phyloP scores from a whole-genome alignment of 805 yeast genomes.

The Blastobotrys peoriensis region DNA sequence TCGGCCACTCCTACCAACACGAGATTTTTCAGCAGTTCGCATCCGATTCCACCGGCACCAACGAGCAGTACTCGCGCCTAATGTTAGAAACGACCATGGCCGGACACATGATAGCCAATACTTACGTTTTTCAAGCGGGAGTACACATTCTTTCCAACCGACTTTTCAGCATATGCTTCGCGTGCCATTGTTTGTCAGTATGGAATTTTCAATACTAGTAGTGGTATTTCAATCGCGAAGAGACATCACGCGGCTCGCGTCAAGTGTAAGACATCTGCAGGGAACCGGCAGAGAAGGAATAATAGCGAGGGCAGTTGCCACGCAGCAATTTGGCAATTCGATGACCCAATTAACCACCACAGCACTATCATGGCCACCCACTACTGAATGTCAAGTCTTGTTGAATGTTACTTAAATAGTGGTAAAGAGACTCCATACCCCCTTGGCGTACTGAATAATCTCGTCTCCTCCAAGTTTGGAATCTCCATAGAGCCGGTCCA shows the following conservation, averaged over 20 bases:
- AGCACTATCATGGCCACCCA: too few species aligned
- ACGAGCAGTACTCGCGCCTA: constrained; percentile 57
- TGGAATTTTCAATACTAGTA: too few species aligned
- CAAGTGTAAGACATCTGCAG: too few species aligned
- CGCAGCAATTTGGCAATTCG: too few species aligned
- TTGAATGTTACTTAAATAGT: constrained; percentile 51
- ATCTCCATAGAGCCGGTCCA: constrained; percentile 74
- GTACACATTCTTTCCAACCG: background rate
- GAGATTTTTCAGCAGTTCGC: constrained; percentile 79
- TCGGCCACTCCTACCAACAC: constrained; percentile 77
- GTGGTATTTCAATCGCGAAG: too few species aligned
- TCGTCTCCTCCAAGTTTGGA: constrained; percentile 76
- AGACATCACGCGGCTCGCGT: too few species aligned
- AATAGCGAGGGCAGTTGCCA: too few species aligned
- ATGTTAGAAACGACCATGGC: background rate
- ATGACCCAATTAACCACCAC: too few species aligned
- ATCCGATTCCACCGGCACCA: constrained; percentile 97
- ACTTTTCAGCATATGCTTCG: background rate
- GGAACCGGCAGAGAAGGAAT: too few species aligned
- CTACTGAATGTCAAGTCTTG: too few species aligned
- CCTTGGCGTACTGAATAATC: constrained; percentile 69
- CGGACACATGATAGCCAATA: background rate
- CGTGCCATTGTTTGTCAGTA: constrained; percentile 1
- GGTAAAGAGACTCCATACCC: constrained; percentile 65
- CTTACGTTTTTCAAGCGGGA: background rate